Evolutionary conservation across 352 stramenopile genomes (phyloP), one percentile per base, ranked within the genome.

Genomic region (Phytophthora constricta): DNA sequence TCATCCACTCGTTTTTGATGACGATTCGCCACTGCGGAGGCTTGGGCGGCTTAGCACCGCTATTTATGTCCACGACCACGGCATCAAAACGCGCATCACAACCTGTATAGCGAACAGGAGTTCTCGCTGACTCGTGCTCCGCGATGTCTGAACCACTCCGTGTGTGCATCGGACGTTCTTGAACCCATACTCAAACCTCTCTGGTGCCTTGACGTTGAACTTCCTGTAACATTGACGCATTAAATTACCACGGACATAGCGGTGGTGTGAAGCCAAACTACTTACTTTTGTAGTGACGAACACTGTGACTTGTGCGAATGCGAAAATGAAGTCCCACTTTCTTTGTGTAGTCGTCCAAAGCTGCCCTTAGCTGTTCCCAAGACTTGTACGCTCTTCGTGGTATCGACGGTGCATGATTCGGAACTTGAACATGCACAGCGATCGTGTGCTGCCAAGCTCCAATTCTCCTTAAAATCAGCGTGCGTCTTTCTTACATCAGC

Each of bases 101-200:
- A 23, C 25, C 56, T 2, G 56, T 64, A 28, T 57, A 64, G 3
- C 45, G 47, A 1, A 33, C 5, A 28, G 28, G 4, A 3, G 22
- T 23, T 56, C n/a, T 3, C 56, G 56, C 10, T 43, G 4, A 4
- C 56, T 46, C 2, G 11, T 34, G 3, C 56, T 27, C 4, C 56
- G 56, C 20, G 37, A 55, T 4, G 11, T 17, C 26, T 57, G 56
- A 31, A 64, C 37, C 5, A 64, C 31, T 16, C 56, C 56, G 23
- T 64, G 56, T 4, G 37, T 57, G 17, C 56, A 64, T 1, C 56
- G 45, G 19, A 45, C 50, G 10, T 37, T 63, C 25, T 41, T 56
- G n/a, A 64, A 64, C 8, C 56, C 56, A 20, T 19, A 50, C 31
- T 37, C 13, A 11, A 37, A 37, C 7, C 7, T 11, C 7, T 37